Evolutionary conservation across 768 basidiomycete species (phyloP), one percentile per base, ranked within the genome.

Genomic region (Tricholoma terreum): DNA sequence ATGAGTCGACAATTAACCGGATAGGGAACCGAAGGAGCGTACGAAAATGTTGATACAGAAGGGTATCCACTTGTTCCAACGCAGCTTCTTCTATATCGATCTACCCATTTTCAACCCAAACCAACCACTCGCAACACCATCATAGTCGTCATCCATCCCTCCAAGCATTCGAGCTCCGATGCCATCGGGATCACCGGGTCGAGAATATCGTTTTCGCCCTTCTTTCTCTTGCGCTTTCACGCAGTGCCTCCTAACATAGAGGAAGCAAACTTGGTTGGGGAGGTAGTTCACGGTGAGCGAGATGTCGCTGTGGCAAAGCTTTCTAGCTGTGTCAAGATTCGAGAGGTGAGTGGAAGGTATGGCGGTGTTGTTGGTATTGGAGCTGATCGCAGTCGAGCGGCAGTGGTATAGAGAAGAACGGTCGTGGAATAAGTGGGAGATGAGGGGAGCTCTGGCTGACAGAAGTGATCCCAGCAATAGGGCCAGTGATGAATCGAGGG

Each of bases 41-140:
- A 77, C 73, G 30, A 85, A 30, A 27, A 74, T 60, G 67, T 91
- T 91, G 53, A 85, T 73, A 38, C 80, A 38, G 66, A 91, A 87
- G 22, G 92, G 70, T 14, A 75, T 73, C 88, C 88, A 93, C 61
- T 78, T 79, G 67, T 84, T 93, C 90, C 90, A 93, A 11, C 84
- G 76, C 58, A 86, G 73, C 58, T 74, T 76, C 14, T 42, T 54
- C 6, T 22, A 24, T 50, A 60, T 66, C 24, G 50, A 17, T 58
- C 73, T 73, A 67, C 78, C 80, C 12, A 76, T 64, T 21, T 43
- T 36, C 17, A 43, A 33, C 1, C 56, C 58, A 43, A 57, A 54
- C 57, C 57, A 61, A 9, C 38, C 54, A 17, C 63, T 55, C 21
- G 68, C 62, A n/a, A 70, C 71, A 50, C 78, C 77, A 58, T 79